Base-by-base conservation (phyloP, 2,329 filamentous ascomycete species). In the Teratosphaeria viscida region DNA sequence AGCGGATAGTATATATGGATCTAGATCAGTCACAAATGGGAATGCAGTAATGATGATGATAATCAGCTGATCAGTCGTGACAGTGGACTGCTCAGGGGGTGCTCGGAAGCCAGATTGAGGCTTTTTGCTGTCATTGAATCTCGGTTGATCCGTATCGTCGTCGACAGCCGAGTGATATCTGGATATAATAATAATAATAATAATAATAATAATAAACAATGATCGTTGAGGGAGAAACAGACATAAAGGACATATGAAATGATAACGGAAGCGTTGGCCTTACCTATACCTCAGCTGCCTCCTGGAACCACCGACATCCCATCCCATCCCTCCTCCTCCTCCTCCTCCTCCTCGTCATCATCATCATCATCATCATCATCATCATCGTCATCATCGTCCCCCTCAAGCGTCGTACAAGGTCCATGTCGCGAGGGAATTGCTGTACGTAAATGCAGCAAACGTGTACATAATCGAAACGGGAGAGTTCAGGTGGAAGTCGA, bases 81-180 rank as follows among this genome's bases (percentile, higher is more conserved):
- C 56, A 56, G 23, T 23, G 23, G 23, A 23, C 23, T 23, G 23
- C 64, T 65, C 68, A 58, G 63, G 63, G 63, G 65, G 64, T 59
- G 68, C 65, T 56, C 65, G 62, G 62, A 67, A 60, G 65, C 68
- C 32, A 73, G 66, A 59, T 70, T 61, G 59, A 68, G 67, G 32
- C 70, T 70, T 62, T 63, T 70, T 52, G 70, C 63, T 66, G 71
- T 73, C 71, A 73, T 73, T 72, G 64, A 52, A 56, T 53, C 57
- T 54, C 53, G 52, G 53, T 34, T 55, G 32, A 43, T 23, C 23
- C 23, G 23, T 56, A 29, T 32, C 19, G 5, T 29, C 5, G 29
- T 27, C 29, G 5, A 52, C 16, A 49, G 29, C 56, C 4, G 7
- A 32, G 29, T 32, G 16, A 52, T n/a, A 37, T 37, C 54, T 16